phyloP scores from a whole-genome alignment of 2,329 filamentous ascomycete genomes.

The Alternaria ethzedia region DNA sequence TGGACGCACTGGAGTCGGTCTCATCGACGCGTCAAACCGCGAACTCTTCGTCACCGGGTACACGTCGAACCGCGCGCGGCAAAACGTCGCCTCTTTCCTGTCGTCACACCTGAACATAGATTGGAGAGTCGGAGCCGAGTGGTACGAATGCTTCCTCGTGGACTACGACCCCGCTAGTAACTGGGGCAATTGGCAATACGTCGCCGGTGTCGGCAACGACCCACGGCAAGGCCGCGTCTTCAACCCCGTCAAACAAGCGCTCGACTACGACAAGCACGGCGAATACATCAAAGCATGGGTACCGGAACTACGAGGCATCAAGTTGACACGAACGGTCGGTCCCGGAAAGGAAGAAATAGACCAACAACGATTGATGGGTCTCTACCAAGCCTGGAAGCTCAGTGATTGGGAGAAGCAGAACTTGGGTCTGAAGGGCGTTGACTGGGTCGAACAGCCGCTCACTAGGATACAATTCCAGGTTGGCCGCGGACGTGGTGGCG shows the following conservation, averaged over 20 bases:
- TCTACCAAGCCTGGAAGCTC: slow-evolving; percentile 76
- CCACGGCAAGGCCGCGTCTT: slow-evolving; percentile 76
- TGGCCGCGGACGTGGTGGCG: slow-evolving; percentile 35
- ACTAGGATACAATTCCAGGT: slow-evolving; percentile 45
- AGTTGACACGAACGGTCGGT: slow-evolving; percentile 30
- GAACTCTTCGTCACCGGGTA: slow-evolving; percentile 79
- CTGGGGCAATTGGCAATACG: slow-evolving; percentile 86
- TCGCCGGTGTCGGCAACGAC: slow-evolving; percentile 80
- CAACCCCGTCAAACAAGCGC: slow-evolving; percentile 81
- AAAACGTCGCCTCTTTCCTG: slow-evolving; percentile 78
- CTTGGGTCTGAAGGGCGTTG: slow-evolving; percentile 62
- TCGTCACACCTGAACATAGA: slow-evolving; percentile 76
- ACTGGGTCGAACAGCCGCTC: slow-evolving; percentile 70
- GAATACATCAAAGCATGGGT: slow-evolving; percentile 77
- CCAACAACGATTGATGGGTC: slow-evolving; percentile 56
- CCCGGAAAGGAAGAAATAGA: slow-evolving; percentile 37
- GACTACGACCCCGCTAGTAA: slow-evolving; percentile 81
- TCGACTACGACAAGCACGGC: slow-evolving; percentile 76
- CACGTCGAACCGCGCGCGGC: slow-evolving; percentile 75
- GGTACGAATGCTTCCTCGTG: slow-evolving; percentile 76
- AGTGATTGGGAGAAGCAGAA: slow-evolving; percentile 63
- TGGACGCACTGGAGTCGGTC: slow-evolving; percentile 74
- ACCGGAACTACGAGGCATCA: slow-evolving; percentile 66
- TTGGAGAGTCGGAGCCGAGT: slow-evolving; percentile 82
- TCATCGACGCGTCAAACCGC: slow-evolving; percentile 79